phyloP scores from a whole-genome alignment of 805 yeast genomes.

The Sugiyamaella smithiae region DNA sequence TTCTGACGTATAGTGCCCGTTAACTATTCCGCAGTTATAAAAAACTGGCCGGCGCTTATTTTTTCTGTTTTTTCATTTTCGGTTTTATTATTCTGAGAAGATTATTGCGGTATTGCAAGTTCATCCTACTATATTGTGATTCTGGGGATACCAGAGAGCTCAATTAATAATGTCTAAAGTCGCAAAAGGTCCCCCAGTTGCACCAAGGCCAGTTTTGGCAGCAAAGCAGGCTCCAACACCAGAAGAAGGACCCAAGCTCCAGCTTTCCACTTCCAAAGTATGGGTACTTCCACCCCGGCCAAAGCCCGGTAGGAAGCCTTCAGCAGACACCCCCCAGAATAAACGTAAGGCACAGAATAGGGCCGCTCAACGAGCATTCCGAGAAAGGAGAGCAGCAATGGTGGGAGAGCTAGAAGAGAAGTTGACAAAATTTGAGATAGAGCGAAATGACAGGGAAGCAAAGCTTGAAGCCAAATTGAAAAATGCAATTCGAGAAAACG shows the following conservation, averaged over 20 bases:
- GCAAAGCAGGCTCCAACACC: constrained; percentile 6
- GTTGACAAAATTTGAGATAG: constrained; percentile 64
- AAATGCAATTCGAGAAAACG: constrained; percentile 36
- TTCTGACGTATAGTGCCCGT: too few relatives aligned
- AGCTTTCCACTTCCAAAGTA: constrained; percentile 55
- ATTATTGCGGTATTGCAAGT: too few relatives aligned
- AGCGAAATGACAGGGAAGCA: constrained; percentile 51
- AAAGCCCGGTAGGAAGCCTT: constrained; percentile 57
- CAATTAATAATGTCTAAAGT: neutral
- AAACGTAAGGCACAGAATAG: constrained; percentile 88
- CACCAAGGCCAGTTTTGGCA: constrained; percentile 1
- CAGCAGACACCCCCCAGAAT: constrained; percentile 75
- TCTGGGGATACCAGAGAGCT: too few relatives aligned
- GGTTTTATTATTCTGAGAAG: too few relatives aligned
- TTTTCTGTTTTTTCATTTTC: too few relatives aligned
- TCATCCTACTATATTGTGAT: too few relatives aligned
- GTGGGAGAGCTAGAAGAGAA: constrained; percentile 74
- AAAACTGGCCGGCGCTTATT: too few relatives aligned
- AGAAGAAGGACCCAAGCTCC: neutral
- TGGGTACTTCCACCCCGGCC: constrained; percentile 89
- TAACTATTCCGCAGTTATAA: too few relatives aligned
- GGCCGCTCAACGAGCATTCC: constrained; percentile 90
- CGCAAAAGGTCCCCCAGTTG: constrained; percentile 1
- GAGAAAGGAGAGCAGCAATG: constrained; percentile 81
- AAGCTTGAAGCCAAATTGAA: constrained; percentile 23